Percentiles rank a stretch among this genome's conserved stretches.
Conservation (phyloP, 2,329 filamentous ascomycete species). For the Hawksworthiomyces lignivorus region DNA sequence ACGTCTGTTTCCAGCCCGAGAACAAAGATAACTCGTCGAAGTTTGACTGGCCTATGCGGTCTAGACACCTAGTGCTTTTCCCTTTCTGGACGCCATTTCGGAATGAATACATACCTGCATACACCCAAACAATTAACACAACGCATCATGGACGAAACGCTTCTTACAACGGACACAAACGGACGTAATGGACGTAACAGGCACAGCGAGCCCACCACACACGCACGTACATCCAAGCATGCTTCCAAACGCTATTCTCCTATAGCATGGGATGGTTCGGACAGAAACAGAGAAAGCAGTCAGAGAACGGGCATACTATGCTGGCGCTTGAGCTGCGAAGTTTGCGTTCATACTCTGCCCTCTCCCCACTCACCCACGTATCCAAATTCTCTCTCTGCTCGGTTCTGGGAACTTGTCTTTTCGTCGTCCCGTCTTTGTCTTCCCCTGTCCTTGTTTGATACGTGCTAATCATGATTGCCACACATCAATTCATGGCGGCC, state of each 20-base stretch:
- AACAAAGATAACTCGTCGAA: conserved; percentile 28
- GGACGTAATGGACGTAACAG: too few species aligned
- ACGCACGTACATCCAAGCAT: not conserved
- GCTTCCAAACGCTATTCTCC: not conserved
- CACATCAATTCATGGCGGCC: conserved; percentile 7
- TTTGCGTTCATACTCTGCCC: not conserved
- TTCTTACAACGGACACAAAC: too few species aligned
- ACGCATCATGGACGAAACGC: not conserved
- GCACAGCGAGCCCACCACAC: not conserved
- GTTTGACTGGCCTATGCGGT: conserved; percentile 27
- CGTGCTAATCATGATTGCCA: conserved; percentile 7
- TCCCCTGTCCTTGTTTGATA: conserved; percentile 9
- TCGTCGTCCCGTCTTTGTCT: conserved; percentile 4
- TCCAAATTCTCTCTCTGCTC: conserved; percentile 3
- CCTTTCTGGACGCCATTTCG: not conserved
- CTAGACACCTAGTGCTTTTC: conserved; percentile 1
- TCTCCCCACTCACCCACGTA: conserved; percentile 4
- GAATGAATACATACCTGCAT: not conserved
- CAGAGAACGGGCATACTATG: not conserved
- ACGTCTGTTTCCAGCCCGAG: conserved; percentile 3
- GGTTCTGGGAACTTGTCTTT: conserved; percentile 6
- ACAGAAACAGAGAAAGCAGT: not conserved
- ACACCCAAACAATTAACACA: not conserved
- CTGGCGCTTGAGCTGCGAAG: not conserved
- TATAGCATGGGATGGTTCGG: not conserved